Evolutionary conservation across 1,139 yeast genomes (phyloP).

Genomic region (Suhomyces terraborum): DNA sequence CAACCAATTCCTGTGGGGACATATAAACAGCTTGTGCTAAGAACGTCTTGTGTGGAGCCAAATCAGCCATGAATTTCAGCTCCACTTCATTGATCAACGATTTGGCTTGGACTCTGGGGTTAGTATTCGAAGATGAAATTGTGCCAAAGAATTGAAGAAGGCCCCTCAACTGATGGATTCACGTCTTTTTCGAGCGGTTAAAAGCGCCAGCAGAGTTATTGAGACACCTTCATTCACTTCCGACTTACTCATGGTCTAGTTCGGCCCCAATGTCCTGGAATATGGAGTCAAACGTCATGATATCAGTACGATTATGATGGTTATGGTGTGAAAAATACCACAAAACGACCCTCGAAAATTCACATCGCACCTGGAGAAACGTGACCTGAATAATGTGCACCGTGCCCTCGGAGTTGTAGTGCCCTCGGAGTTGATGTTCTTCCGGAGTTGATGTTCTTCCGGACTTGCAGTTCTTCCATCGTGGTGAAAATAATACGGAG

Average conservation of each 20-base stretch:
- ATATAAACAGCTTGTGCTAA: slow-evolving; percentile 3
- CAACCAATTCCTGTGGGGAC: slow-evolving; percentile 5
- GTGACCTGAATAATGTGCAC: too few species aligned
- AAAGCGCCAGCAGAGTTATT: neutral
- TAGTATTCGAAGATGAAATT: slow-evolving; percentile 3
- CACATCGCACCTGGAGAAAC: too few species aligned
- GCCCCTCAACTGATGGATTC: neutral
- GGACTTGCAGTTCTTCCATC: too few species aligned
- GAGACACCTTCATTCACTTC: too few species aligned
- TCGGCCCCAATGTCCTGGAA: slow-evolving; percentile 7
- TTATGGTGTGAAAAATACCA: neutral
- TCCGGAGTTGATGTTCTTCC: too few species aligned
- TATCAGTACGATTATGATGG: neutral
- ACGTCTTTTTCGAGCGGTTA: neutral
- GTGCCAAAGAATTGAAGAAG: too few species aligned
- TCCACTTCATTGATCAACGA: slow-evolving; percentile 6
- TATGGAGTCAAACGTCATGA: slow-evolving; percentile 6
- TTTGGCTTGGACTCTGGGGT: slow-evolving; percentile 8
- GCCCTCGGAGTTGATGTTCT: too few species aligned
- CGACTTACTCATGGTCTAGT: slow-evolving; percentile 10
- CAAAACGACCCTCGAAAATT: neutral
- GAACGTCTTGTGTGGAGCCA: slow-evolving; percentile 1
- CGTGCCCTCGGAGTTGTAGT: too few species aligned
- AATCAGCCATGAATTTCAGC: neutral
- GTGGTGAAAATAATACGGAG: too few species aligned